Conservation (phyloP, 176 grass and related monocot genomes). For the Oryza nivara region DNA sequence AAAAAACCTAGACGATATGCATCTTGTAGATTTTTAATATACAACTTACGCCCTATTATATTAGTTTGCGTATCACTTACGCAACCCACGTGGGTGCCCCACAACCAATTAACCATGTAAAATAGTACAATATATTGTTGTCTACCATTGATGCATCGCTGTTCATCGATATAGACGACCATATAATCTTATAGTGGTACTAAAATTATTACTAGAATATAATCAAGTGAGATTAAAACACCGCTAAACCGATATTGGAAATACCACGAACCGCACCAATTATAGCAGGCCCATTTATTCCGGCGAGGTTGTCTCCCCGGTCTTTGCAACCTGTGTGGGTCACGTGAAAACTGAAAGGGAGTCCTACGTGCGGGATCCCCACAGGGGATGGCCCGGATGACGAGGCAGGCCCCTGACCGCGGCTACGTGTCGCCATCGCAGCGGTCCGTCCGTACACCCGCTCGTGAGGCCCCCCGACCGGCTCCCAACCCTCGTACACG, state of each 20-base stretch:
- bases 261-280: not conserved
- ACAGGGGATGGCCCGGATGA: not conserved
- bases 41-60: not conserved
- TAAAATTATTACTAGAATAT: no score
- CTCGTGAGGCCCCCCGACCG: not conserved
- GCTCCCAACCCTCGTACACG: conserved; percentile 33
- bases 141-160: not conserved
- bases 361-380: not conserved
- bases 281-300: not conserved
- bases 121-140: not conserved
- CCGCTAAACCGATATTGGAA: no score
- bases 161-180: not conserved
- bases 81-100: no score
- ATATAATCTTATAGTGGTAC: no score
- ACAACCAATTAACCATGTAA: not conserved
- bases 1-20: not conserved
- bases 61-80: not conserved
- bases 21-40: not conserved
- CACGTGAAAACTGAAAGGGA: conserved; percentile 11
- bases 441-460: conserved; percentile 16
- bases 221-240: no score
- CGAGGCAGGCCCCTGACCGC: not conserved
- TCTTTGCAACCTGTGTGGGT: not conserved
- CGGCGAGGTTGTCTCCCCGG: not conserved
- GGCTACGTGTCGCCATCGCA: conserved; percentile 17